phyloP scores from a whole-genome alignment of 805 yeast genomes.

The Saccharomycopsis lassenensis region DNA sequence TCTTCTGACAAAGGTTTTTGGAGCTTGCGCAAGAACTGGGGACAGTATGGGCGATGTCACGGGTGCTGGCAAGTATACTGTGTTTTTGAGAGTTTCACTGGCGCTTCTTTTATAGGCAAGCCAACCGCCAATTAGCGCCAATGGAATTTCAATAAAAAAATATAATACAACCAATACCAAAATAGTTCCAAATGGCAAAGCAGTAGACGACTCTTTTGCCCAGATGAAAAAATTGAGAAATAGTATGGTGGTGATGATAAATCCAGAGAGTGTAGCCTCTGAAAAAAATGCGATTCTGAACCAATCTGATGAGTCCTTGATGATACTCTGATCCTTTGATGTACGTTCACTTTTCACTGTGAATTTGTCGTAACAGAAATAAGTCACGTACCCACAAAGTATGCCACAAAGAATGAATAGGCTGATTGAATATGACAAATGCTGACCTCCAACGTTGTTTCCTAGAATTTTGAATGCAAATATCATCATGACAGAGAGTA shows the following conservation, averaged over 20 bases:
- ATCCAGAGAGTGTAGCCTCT: slow-evolving; percentile 38
- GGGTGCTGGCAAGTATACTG: slow-evolving; percentile 20
- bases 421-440: slow-evolving; percentile 46
- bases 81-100: not conserved
- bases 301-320: slow-evolving; percentile 7
- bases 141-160: slow-evolving; percentile 59
- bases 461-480: slow-evolving; percentile 50
- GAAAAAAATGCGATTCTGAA: slow-evolving; percentile 29
- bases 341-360: slow-evolving; percentile 19
- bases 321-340: not conserved
- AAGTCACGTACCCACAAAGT: slow-evolving; percentile 63
- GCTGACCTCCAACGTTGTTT: slow-evolving; percentile 58
- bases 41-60: slow-evolving; percentile 24
- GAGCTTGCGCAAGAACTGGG: too few relatives aligned
- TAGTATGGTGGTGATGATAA: slow-evolving; percentile 38
- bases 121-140: slow-evolving; percentile 64
- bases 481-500: slow-evolving; percentile 47
- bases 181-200: slow-evolving; percentile 71
- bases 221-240: slow-evolving; percentile 59
- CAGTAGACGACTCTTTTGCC: slow-evolving; percentile 64
- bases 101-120: slow-evolving; percentile 29
- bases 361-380: slow-evolving; percentile 49
- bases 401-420: slow-evolving; percentile 62
- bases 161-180: slow-evolving; percentile 48
- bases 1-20: too few relatives aligned